These are phyloP conservation scores for Tritrichomonas musculus DNA, from an alignment of 208 protist species.

Conservation along the genomic window DNA sequence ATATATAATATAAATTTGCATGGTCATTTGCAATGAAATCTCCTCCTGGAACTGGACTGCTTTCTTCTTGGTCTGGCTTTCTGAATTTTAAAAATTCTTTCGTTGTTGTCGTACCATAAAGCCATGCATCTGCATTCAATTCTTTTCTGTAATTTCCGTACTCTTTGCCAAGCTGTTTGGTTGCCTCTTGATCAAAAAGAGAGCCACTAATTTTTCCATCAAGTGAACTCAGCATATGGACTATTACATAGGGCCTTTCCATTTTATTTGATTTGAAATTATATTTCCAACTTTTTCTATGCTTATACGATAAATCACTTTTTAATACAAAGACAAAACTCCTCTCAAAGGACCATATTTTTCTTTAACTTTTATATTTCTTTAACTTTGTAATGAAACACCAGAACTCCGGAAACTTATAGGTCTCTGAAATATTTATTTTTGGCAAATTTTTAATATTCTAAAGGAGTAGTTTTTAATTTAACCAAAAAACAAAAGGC, in stretches of 20 bases:
- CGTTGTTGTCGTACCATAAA: neutral
- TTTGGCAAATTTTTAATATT: no score
- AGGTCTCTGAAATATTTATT: no score
- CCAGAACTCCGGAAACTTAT: no score
- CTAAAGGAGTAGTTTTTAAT: no score
- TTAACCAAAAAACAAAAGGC: no score
- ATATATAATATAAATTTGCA: neutral
- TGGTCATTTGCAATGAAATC: neutral
- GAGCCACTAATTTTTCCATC: neutral
- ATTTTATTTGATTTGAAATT: no score
- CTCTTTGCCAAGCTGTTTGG: neutral
- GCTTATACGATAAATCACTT: no score
- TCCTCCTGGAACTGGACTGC: neutral
- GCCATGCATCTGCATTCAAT: neutral
- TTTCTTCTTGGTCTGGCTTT: neutral
- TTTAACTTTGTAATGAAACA: no score
- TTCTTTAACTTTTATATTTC: no score
- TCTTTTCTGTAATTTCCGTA: neutral
- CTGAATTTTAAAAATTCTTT: neutral
- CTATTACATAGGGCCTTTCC: neutral
- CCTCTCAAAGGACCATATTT: no score
- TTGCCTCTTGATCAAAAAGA: neutral
- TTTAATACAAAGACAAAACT: no score
- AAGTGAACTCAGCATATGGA: neutral
- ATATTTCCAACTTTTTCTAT: no score